Conservation (phyloP, 768 basidiomycete genomes). For the Psilocybe cyanescens region DNA sequence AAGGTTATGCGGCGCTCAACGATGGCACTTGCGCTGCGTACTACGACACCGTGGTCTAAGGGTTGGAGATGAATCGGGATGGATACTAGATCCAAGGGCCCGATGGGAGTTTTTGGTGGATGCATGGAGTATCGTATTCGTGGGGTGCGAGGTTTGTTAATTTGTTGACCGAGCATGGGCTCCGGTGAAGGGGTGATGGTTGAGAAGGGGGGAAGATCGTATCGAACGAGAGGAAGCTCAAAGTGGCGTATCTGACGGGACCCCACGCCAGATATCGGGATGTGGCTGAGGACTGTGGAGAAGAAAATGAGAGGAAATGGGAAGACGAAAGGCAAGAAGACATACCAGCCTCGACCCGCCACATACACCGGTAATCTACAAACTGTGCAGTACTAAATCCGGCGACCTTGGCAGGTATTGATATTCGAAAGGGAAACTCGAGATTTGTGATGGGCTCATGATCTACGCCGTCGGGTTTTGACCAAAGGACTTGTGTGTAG, state of each 20-base stretch:
- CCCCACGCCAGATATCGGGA: slow-evolving; percentile 67
- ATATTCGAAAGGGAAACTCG: slow-evolving; percentile 74
- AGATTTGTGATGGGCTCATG: slow-evolving; percentile 65
- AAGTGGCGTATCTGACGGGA: slow-evolving; percentile 69
- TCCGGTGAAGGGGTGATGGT: slow-evolving; percentile 40
- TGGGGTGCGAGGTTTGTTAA: slow-evolving; percentile 60
- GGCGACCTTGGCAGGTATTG: slow-evolving; percentile 60
- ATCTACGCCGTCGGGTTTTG: slow-evolving; percentile 57
- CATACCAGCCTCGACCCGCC: slow-evolving; percentile 84
- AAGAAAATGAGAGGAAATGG: slow-evolving; percentile 20
- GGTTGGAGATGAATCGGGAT: slow-evolving; percentile 67
- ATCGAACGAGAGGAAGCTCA: slow-evolving; percentile 74
- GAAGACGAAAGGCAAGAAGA: slow-evolving; percentile 20
- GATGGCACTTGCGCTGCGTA: slow-evolving; percentile 66
- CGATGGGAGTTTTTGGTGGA: slow-evolving; percentile 60
- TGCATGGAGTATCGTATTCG: slow-evolving; percentile 63
- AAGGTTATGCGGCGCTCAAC: slow-evolving; percentile 76
- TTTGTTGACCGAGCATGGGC: slow-evolving; percentile 42
- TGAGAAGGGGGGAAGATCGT: slow-evolving; percentile 55
- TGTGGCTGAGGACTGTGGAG: slow-evolving; percentile 66
- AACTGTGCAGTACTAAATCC: slow-evolving; percentile 75
- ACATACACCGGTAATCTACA: slow-evolving; percentile 79
- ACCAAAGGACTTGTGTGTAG: slow-evolving; percentile 69
- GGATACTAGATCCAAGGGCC: slow-evolving; percentile 74
- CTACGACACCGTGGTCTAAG: slow-evolving; percentile 53